These are phyloP conservation scores for Gossypium gossypioides DNA, from an alignment of 441 rosid species.

Conservation along the genomic window DNA sequence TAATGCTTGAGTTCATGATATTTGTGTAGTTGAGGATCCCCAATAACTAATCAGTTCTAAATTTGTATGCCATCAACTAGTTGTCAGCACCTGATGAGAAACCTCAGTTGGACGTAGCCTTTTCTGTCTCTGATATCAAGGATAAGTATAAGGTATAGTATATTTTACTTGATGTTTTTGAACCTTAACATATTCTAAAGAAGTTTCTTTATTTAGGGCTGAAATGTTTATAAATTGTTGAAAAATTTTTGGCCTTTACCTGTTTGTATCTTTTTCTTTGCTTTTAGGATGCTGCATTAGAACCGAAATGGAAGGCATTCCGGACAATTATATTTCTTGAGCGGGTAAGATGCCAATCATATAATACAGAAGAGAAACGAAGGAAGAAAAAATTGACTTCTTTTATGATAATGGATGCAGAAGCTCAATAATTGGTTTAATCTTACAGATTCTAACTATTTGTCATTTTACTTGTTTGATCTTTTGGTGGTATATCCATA, in stretches of 20 bases:
- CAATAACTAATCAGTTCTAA: neutral
- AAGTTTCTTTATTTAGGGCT: slow-evolving; percentile 9
- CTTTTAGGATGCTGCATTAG: slow-evolving; percentile 54
- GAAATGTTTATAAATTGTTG: neutral
- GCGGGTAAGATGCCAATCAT: slow-evolving; percentile 36
- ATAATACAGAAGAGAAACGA: neutral
- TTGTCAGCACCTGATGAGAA: slow-evolving; percentile 29
- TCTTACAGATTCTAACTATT: neutral
- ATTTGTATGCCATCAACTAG: slow-evolving; percentile 19
- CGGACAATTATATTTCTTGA: slow-evolving; percentile 76
- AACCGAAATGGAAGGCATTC: slow-evolving; percentile 85
- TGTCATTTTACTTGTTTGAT: neutral
- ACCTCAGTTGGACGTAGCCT: slow-evolving; percentile 26
- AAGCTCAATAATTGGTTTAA: neutral
- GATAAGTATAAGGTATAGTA: slow-evolving; percentile 59
- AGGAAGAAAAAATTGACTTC: neutral
- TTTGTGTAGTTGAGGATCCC: neutral
- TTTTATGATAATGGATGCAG: neutral
- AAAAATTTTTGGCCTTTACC: neutral
- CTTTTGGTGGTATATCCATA: neutral
- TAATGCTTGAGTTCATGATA: neutral
- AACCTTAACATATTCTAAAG: neutral
- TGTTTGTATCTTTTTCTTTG: slow-evolving; percentile 12
- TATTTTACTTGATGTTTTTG: neutral
- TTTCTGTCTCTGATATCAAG: slow-evolving; percentile 53